Percentiles rank a stretch among this genome's conserved stretches.
These are phyloP conservation scores for Spergularia azorica DNA, from an alignment of 179 eudicot species.

Conservation along the genomic window DNA sequence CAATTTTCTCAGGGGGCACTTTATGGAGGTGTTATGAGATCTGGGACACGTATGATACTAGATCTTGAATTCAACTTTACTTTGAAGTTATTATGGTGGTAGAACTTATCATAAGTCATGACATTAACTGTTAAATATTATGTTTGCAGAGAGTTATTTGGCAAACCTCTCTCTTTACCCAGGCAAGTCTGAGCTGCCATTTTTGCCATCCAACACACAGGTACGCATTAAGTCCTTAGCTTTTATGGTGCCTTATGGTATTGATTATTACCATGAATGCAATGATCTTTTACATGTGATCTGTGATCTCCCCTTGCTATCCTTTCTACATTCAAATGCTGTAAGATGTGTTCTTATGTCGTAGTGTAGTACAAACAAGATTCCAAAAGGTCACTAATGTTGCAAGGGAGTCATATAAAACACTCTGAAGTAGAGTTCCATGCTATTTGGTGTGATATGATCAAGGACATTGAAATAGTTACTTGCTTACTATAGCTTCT, in stretches of 20 bases:
- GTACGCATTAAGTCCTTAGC: slow-evolving; percentile 30
- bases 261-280: not conserved
- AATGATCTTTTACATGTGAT: not conserved
- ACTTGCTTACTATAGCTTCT: not conserved
- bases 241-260: not conserved
- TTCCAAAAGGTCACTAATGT: not conserved
- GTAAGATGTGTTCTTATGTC: not conserved
- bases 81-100: not conserved
- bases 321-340: slow-evolving; percentile 1
- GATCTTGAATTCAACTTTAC: not conserved
- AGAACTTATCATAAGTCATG: not conserved
- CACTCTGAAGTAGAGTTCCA: not conserved
- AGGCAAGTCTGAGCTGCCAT: slow-evolving; percentile 88
- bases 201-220: slow-evolving; percentile 86
- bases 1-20: slow-evolving; percentile 71
- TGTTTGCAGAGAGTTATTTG: slow-evolving; percentile 83
- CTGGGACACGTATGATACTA: slow-evolving; percentile 69
- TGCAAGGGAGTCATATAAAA: not conserved
- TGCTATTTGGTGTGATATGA: no score
- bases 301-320: not conserved
- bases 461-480: no score
- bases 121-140: slow-evolving; percentile 15
- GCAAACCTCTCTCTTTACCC: slow-evolving; percentile 94
- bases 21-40: slow-evolving; percentile 61
- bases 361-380: not conserved